Percentiles rank a stretch among this genome's conserved stretches.
Conservation (phyloP, 2,329 filamentous ascomycete genomes). For the Alternaria ethzedia region DNA sequence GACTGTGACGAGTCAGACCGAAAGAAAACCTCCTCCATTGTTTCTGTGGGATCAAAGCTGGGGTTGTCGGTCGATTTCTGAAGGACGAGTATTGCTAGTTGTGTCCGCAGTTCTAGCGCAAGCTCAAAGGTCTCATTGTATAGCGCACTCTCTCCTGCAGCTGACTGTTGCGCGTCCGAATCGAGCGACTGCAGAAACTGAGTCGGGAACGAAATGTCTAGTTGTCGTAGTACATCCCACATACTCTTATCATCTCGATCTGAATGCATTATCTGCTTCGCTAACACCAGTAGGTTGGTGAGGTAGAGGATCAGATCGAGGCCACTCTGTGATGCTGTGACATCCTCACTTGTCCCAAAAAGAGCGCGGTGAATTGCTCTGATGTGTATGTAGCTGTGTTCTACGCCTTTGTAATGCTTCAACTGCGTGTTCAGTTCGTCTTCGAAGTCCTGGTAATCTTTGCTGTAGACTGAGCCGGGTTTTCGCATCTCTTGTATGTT, state of each 20-base stretch:
- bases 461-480: constrained; percentile 48
- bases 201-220: constrained; percentile 46
- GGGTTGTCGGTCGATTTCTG: constrained; percentile 38
- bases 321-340: constrained; percentile 26
- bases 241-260: constrained; percentile 35
- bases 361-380: constrained; percentile 49
- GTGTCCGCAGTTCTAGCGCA: constrained; percentile 62
- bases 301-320: constrained; percentile 53
- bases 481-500: constrained; percentile 39
- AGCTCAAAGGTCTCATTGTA: constrained; percentile 55
- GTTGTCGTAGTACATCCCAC: constrained; percentile 36
- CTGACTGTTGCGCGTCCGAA: constrained; percentile 6
- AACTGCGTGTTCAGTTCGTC: constrained; percentile 43
- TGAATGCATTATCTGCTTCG: constrained; percentile 45
- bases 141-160: constrained; percentile 50
- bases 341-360: constrained; percentile 38
- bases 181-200: constrained; percentile 40
- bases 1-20: constrained; percentile 19
- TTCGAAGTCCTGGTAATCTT: constrained; percentile 47
- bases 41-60: constrained; percentile 49
- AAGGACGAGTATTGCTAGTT: constrained; percentile 57
- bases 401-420: constrained; percentile 45
- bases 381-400: constrained; percentile 51
- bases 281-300: constrained; percentile 53
- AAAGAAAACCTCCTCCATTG: constrained; percentile 54